A percentile compares a stretch with the other conserved stretches of the same genome.
These are phyloP conservation scores for Chloroidium sp. DNA, from an alignment of 163 green algal genomes.

Conservation along the genomic window DNA sequence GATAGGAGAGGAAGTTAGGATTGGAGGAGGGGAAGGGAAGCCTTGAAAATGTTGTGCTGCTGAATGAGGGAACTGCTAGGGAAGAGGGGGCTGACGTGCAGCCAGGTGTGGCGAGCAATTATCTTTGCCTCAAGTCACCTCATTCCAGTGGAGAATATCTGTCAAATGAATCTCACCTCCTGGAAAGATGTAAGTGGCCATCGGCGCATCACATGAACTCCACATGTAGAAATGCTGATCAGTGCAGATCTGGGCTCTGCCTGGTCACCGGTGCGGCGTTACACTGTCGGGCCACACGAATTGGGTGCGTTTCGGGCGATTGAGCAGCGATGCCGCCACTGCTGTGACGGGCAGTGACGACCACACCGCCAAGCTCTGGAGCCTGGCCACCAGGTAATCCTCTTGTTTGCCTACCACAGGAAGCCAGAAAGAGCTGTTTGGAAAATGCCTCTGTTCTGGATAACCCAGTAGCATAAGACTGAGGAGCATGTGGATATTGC, in stretches of 20 bases:
- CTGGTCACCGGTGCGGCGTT: slow-evolving; percentile 65
- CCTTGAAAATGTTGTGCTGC: no score
- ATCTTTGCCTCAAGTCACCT: no score
- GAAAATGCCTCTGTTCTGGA: slow-evolving; percentile 40
- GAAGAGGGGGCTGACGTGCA: no score
- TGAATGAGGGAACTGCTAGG: no score
- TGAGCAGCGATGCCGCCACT: slow-evolving; percentile 67
- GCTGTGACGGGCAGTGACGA: slow-evolving; percentile 73
- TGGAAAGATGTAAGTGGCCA: background rate
- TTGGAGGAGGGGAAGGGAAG: no score
- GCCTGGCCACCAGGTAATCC: slow-evolving; percentile 52
- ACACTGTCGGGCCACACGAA: slow-evolving; percentile 78
- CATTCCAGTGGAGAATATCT: background rate
- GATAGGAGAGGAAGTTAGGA: no score
- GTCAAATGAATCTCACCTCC: background rate
- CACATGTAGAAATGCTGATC: slow-evolving; percentile 1
- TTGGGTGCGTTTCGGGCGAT: slow-evolving; percentile 67
- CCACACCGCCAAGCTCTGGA: slow-evolving; percentile 69
- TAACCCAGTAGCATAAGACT: slow-evolving; percentile 27
- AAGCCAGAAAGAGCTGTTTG: no score
- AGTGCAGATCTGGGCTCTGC: slow-evolving; percentile 69
- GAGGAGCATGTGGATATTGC: background rate
- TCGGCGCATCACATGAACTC: background rate
- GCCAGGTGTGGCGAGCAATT: no score
- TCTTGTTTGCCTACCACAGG: slow-evolving; percentile 9